Conservation (phyloP, 495 filamentous ascomycete species). For the Astrothelium subdiscretum region DNA sequence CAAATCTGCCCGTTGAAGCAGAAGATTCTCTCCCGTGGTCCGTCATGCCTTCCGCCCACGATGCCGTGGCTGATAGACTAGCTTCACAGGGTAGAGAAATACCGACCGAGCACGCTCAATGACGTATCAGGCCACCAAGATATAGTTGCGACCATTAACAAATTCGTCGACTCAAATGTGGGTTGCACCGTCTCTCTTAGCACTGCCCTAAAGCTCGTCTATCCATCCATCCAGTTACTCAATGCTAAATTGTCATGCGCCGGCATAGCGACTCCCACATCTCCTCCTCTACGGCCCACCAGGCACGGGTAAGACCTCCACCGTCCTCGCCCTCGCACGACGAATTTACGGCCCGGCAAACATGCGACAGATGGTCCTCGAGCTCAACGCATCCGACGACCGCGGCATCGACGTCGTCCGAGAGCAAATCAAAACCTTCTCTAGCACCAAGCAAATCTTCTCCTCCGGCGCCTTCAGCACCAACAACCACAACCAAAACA, state of each 20-base stretch:
- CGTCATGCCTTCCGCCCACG: slow-evolving; percentile 3
- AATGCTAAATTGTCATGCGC: slow-evolving; percentile 18
- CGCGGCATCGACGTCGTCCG: slow-evolving; percentile 96
- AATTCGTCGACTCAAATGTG: slow-evolving; percentile 85
- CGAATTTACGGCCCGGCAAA: slow-evolving; percentile 87
- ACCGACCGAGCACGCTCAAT: slow-evolving; percentile 71
- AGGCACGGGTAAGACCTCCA: slow-evolving; percentile 38
- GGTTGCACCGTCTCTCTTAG: slow-evolving; percentile 6
- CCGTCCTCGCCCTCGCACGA: slow-evolving; percentile 62
- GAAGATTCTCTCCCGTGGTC: slow-evolving; percentile 93
- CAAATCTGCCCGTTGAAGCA: slow-evolving; percentile 86
- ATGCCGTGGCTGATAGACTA: not conserved
- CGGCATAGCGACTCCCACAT: slow-evolving; percentile 61
- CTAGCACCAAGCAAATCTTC: slow-evolving; percentile 66
- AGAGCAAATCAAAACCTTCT: slow-evolving; percentile 99
- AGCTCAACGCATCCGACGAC: slow-evolving; percentile 94
- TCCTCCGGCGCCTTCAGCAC: slow-evolving; percentile 18
- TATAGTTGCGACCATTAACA: slow-evolving; percentile 92
- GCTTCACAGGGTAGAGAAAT: slow-evolving; percentile 85
- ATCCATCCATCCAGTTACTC: not conserved
- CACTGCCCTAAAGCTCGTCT: not conserved
- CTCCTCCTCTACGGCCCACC: slow-evolving; percentile 61
- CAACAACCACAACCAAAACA: slow-evolving; percentile 37
- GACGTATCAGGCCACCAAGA: slow-evolving; percentile 98
- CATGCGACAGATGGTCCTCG: slow-evolving; percentile 95